Conservation (phyloP, 2,329 filamentous ascomycete genomes). For the Talaromyces piceae region DNA sequence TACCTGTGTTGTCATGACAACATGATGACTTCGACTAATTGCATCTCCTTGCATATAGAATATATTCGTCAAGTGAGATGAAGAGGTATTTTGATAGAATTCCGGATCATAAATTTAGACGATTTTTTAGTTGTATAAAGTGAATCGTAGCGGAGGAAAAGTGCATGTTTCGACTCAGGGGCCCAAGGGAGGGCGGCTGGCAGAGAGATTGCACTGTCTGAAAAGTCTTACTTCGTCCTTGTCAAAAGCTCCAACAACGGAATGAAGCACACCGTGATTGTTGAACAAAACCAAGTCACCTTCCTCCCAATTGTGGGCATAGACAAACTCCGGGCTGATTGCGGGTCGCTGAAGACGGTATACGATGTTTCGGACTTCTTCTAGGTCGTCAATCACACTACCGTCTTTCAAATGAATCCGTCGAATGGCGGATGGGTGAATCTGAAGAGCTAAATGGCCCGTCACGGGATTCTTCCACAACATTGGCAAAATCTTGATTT, state of each 20-base stretch:
- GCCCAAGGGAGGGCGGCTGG: slow-evolving; percentile 7
- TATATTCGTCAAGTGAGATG: not conserved
- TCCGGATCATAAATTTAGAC: no score
- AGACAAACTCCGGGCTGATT: slow-evolving; percentile 61
- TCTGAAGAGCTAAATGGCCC: slow-evolving; percentile 60
- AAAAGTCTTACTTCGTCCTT: slow-evolving; percentile 69
- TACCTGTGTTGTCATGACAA: no score
- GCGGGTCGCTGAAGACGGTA: slow-evolving; percentile 65
- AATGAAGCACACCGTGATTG: slow-evolving; percentile 67
- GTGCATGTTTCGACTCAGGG: not conserved
- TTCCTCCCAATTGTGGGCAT: slow-evolving; percentile 69
- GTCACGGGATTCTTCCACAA: slow-evolving; percentile 70
- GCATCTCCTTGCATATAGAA: not conserved
- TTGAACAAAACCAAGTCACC: slow-evolving; percentile 73
- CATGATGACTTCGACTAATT: no score
- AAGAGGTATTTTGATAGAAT: no score
- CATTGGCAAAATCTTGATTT: slow-evolving; percentile 68
- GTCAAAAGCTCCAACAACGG: slow-evolving; percentile 66
- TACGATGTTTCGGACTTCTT: slow-evolving; percentile 59
- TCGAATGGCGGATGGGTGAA: slow-evolving; percentile 65
- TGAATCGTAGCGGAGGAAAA: not conserved
- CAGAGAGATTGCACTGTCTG: slow-evolving; percentile 71
- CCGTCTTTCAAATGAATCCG: slow-evolving; percentile 62
- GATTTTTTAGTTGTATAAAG: no score
- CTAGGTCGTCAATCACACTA: slow-evolving; percentile 60